Base-by-base conservation (phyloP, 2,329 filamentous ascomycete species). In the Dothistroma pini region DNA sequence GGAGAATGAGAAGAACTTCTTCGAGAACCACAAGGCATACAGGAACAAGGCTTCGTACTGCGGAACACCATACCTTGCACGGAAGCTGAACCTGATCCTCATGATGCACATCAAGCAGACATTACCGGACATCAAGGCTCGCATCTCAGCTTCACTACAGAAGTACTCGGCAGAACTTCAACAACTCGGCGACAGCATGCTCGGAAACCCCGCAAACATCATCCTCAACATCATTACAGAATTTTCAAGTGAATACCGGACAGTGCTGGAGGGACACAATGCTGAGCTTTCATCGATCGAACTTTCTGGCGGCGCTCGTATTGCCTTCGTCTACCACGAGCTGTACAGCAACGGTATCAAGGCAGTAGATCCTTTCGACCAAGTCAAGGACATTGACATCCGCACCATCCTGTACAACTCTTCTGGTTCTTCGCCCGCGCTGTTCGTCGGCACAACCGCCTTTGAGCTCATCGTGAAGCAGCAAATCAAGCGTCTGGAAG, bases 21-120 rank as follows among this genome's bases (percentile, higher is more conserved):
- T 99, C 75, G 95, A 99, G 72, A 93, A 93, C 77, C 95, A 99
- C 84, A 96, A 96, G 80, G 93, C 95, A 35, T 99, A 99, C 79
- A 86, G 93, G 63, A 99, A 97, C 80, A 99, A 99, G 86, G 93
- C 91, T 74, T 90, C 93, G 6, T 99, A 99, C 83, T 99, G 95
- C 77, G 95, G 95, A 76, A 99, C 95, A 2, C 95, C 95, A 4
- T 99, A 99, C 74, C 83, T 99, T 62, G 95, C 95, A 4, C 88
- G 93, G 69, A 99, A 99, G 80, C 86, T 99, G 63, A 99, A 99
- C 79, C 83, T 99, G 72, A 97, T 99, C 74, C 84, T 99, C 69
- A 97, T 99, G 93, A 99, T 99, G 95, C 95, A 99, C 81, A 99
- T 99, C 82, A 99, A 99, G 80, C 93, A 99, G 81, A 99, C 95